Conservation (phyloP, 2,329 filamentous ascomycete genomes). For the Phyllosticta citriasiana region DNA sequence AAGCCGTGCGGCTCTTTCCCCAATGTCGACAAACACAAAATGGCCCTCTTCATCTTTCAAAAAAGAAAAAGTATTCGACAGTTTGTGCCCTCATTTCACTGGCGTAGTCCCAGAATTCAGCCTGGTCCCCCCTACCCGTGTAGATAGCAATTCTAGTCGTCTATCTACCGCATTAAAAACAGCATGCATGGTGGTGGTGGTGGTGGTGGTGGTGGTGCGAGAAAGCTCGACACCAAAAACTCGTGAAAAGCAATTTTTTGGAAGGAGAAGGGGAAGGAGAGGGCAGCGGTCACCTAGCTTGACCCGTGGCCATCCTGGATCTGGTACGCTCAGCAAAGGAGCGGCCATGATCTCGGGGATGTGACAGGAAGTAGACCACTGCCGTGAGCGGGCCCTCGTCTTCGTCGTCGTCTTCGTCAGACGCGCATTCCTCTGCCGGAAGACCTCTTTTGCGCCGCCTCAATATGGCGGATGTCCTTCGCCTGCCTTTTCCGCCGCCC, state of each 20-base stretch:
- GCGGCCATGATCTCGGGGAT: conserved; percentile 36
- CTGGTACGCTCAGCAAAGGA: background rate
- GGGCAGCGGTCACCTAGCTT: conserved; percentile 54
- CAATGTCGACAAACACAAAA: background rate
- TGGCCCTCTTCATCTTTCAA: background rate
- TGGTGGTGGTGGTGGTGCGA: background rate
- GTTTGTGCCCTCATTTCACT: background rate
- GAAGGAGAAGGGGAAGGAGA: background rate
- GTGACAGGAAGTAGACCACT: conserved; percentile 55
- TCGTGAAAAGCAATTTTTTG: background rate
- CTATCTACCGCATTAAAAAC: background rate
- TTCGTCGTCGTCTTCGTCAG: conserved; percentile 53
- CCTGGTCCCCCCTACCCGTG: background rate
- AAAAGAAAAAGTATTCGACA: background rate
- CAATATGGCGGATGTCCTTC: conserved; percentile 27
- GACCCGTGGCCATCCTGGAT: conserved; percentile 33
- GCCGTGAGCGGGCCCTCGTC: conserved; percentile 45
- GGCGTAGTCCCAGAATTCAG: background rate
- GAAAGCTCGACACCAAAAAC: background rate
- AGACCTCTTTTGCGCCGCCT: conserved; percentile 25
- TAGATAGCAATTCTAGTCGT: conserved; percentile 3
- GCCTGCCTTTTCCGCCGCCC: conserved; percentile 5
- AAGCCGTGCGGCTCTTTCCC: background rate
- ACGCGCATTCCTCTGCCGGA: conserved; percentile 45
- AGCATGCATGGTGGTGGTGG: background rate